phyloP scores from a whole-genome alignment of 257 asterid species.

The Primulina eburnea region DNA sequence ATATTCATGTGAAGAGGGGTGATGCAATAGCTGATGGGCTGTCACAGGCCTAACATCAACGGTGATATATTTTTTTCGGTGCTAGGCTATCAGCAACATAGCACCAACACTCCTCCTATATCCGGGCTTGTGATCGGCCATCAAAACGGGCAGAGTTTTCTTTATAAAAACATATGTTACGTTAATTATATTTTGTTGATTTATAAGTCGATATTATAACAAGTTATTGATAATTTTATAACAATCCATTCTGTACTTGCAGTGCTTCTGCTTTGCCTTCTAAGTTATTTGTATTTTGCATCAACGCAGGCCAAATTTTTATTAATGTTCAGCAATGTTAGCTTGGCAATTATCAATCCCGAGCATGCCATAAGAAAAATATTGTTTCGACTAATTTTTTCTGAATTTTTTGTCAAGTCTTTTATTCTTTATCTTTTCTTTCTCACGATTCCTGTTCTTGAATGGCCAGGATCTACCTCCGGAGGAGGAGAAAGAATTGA shows the following conservation, averaged over 20 bases:
- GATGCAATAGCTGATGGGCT: no score
- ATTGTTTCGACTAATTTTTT: no score
- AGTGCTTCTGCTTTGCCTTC: background rate
- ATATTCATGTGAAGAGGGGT: no score
- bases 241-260: background rate
- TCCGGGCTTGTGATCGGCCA: no score
- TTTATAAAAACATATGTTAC: no score
- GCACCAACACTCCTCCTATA: no score
- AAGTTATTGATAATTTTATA: no score
- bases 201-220: background rate
- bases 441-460: constrained; percentile 8
- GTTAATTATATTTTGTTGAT: background rate
- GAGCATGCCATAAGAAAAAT: background rate
- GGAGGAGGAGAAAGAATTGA: constrained; percentile 85
- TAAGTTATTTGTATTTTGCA: background rate
- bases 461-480: constrained; percentile 65
- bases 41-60: no score
- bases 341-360: background rate
- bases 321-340: background rate
- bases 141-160: no score
- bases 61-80: no score
- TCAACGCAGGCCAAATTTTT: background rate
- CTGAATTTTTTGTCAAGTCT: background rate
- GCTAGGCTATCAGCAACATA: no score
- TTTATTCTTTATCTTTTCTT: background rate